These are phyloP conservation scores for Cyclotella baltica DNA, from an alignment of 108 stramenopile species.

Conservation along the genomic window DNA sequence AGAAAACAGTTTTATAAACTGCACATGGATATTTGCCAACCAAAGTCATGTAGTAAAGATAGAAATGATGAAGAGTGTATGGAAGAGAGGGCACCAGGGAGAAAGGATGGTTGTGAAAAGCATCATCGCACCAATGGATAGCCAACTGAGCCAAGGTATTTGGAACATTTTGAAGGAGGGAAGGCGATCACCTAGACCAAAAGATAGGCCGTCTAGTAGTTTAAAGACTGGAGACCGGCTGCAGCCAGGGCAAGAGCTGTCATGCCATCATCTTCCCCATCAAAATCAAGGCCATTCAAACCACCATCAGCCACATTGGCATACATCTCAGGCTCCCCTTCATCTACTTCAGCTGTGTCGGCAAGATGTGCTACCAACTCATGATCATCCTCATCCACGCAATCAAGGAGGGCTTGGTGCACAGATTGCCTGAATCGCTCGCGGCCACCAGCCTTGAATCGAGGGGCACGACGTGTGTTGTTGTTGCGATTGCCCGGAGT, in stretches of 20 bases:
- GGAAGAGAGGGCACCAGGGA: neutral
- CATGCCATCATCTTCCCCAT: neutral
- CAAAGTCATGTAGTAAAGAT: too few species aligned
- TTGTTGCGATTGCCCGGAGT: neutral
- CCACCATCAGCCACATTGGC: neutral
- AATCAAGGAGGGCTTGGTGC: neutral
- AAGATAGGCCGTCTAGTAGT: neutral
- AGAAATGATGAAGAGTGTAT: too few species aligned
- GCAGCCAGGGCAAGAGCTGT: neutral
- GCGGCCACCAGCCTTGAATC: neutral
- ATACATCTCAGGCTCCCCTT: neutral
- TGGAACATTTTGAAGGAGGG: constrained; percentile 4
- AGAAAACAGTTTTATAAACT: too few species aligned
- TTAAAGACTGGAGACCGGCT: neutral
- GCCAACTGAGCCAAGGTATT: neutral
- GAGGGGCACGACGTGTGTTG: too few species aligned
- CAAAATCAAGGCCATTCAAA: neutral
- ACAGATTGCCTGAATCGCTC: neutral
- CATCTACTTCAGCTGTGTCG: neutral
- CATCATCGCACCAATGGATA: too few species aligned
- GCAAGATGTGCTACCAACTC: neutral
- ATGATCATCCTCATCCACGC: neutral
- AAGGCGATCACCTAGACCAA: constrained; percentile 1
- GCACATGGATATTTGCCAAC: too few species aligned
- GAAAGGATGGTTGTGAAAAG: too few species aligned